Evolutionary conservation across 2,329 filamentous ascomycete genomes (phyloP), one percentile per base, ranked within the genome.

Genomic region (Tolypocladium paradoxum): DNA sequence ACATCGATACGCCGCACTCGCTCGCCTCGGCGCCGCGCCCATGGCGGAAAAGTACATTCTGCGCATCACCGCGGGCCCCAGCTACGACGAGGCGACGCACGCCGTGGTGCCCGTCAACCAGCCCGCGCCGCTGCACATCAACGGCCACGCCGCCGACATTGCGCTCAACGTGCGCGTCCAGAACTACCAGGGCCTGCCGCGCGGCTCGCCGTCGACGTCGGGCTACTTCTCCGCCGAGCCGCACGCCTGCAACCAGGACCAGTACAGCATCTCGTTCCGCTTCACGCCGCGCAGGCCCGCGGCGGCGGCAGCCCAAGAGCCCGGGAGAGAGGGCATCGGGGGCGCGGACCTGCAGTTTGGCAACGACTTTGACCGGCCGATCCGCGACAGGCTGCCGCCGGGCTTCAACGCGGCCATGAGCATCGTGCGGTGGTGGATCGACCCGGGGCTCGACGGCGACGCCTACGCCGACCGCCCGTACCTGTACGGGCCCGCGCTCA

Each of bases 291-390:
- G 87, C 61, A 65, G 64, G 49, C 64, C 63, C 51, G 46, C 55
- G 22, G 37, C 37, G 8, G 55, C 59, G n/a, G 55, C 58, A 1
- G 48, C 27, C n/a, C 6, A 27, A 12, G 56, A 55, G 1, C 56
- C 59, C 3, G 55, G 58, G 6, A 6, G 24, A n/a, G 55, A 69
- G 69, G 77, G 78, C 36, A 83, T 95, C 53, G 75, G 76, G 3
- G 90, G 82, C 46, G 70, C 80, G 29, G 84, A 95, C 57, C 76
- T 99, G 3, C 83, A 96, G 52, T 96, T 96, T 62, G 93, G 92
- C 43, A 97, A 97, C 68, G 90, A 96, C 74, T 96, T 97, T 66
- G 91, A 96, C 64, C 82, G 87, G 50, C 89, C 93, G 0, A 93
- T 99, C 61, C 82, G 90, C 33, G 87, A 96, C 65, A 81, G 84